phyloP scores from a whole-genome alignment of 768 basidiomycete genomes.

The Psilocybe tampanensis region DNA sequence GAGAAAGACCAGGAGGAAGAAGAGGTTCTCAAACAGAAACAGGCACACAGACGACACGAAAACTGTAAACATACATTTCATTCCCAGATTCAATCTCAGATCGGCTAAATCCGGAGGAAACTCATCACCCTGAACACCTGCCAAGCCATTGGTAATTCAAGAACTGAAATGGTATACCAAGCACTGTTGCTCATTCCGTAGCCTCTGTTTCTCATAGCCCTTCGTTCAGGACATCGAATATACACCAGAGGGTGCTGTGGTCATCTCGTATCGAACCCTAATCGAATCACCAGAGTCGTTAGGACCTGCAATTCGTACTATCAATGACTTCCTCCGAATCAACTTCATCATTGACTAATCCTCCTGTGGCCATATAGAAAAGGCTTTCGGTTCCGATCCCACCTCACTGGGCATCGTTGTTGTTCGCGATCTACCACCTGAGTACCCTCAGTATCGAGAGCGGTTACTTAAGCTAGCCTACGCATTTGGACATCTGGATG shows the following conservation, averaged over 20 bases:
- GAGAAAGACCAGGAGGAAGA: conserved; percentile 12
- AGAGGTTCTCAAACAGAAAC: conserved; percentile 18
- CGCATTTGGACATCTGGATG: conserved; percentile 73
- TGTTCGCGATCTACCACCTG: conserved; percentile 75
- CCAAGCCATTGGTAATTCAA: background rate
- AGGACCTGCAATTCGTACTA: conserved; percentile 58
- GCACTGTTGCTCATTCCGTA: background rate
- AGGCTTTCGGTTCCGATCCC: conserved; percentile 82
- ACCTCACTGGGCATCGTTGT: conserved; percentile 81
- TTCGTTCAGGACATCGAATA: conserved; percentile 13
- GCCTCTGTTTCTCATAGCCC: background rate
- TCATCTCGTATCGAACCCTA: conserved; percentile 30
- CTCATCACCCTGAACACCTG: background rate
- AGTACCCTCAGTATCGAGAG: conserved; percentile 65
- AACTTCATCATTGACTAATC: background rate
- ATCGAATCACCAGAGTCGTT: conserved; percentile 26
- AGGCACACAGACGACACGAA: conserved; percentile 19
- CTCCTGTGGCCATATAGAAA: conserved; percentile 41
- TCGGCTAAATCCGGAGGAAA: conserved; percentile 4
- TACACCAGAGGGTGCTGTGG: conserved; percentile 30
- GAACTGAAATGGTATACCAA: conserved; percentile 11
- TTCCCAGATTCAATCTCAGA: conserved; percentile 16
- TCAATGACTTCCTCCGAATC: conserved; percentile 2
- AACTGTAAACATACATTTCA: conserved; percentile 20
- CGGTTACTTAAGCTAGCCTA: conserved; percentile 75